phyloP scores from a whole-genome alignment of 306 rosid genomes.

The Fragaria ananassa region DNA sequence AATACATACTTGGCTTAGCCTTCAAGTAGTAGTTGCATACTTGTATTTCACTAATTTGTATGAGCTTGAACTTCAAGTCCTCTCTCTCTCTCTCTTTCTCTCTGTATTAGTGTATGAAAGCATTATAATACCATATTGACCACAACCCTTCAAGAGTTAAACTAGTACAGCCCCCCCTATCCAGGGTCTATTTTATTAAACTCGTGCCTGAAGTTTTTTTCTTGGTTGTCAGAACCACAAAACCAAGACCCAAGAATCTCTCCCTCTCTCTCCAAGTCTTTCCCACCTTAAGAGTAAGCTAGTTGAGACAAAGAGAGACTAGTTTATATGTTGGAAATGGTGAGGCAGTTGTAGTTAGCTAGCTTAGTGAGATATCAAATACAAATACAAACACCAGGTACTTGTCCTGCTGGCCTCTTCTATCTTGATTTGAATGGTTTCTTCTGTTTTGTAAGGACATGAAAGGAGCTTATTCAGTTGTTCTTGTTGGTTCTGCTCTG shows the following conservation, averaged over 20 bases:
- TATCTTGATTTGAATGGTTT: constrained; percentile 32
- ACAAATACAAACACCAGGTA: not conserved
- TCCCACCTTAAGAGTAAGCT: constrained; percentile 13
- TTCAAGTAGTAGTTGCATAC: not conserved
- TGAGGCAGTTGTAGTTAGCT: constrained; percentile 34
- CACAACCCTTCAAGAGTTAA: constrained; percentile 18
- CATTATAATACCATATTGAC: constrained; percentile 13
- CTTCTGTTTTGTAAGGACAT: constrained; percentile 63
- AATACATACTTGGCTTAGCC: constrained; percentile 1
- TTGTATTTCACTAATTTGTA: not conserved
- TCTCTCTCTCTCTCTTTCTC: not conserved
- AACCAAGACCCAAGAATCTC: constrained; percentile 34
- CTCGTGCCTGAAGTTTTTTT: constrained; percentile 45
- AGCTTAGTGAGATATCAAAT: constrained; percentile 4
- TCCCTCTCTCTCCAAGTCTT: not conserved
- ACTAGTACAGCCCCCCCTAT: constrained; percentile 45
- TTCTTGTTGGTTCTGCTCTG: constrained; percentile 12
- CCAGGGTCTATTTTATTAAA: constrained; percentile 32
- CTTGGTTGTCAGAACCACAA: constrained; percentile 43
- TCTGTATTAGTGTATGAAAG: not conserved
- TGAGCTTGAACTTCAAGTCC: constrained; percentile 6
- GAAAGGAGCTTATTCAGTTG: constrained; percentile 50
- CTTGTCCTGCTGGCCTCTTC: constrained; percentile 17
- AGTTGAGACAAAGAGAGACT: constrained; percentile 12
- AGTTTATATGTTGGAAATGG: constrained; percentile 51